Evolutionary conservation across 768 basidiomycete species (phyloP), one percentile per base, ranked within the genome.

Genomic region (Termitomyces sp.): DNA sequence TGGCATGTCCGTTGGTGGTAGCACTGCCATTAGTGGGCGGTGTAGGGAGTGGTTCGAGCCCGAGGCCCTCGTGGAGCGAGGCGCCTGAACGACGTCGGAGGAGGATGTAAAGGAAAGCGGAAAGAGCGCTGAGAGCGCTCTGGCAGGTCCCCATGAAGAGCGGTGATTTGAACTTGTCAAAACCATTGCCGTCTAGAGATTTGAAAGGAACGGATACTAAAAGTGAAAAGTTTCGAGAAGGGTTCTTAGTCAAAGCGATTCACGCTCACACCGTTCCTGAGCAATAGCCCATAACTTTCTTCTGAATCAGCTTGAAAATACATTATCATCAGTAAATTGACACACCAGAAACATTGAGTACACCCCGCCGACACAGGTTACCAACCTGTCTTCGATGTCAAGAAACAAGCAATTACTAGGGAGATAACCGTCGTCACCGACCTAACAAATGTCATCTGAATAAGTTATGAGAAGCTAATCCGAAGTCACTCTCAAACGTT

Each of bases 261-360:
- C 26, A 9, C 53, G 72, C 84, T 65, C 72, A 97, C 95, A 70
- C 72, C 95, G 80, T 76, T 98, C 97, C 76, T 99, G 97, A 9
- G 93, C 91, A 45, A 95, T 83, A 12, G 91, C 94, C 93, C 93
- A 92, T 51, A 93, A 70, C 92, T 93, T 58, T 20, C 24, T 44
- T 42, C 49, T 49, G 49, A 28, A 36, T 53, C 61, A 38, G 46
- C 4, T 32, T 14, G 13, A 6, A n/a, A 46, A 51, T 32, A 13
- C 5, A 26, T 16, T 13, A 18, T 10, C n/a, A 30, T 26, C 54
- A 42, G n/a, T 1, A 58, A 26, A 33, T 53, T 42, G 55, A 69
- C 87, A 72, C 65, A 90, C 90, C 63, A 98, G 77, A 70, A 97
- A 98, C 81, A 94, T 94, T 24, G 88, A 83, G 68, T 98, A 98